These are phyloP conservation scores for Hanseniaspora jakobsenii DNA, from an alignment of 805 yeast species.

Conservation along the genomic window DNA sequence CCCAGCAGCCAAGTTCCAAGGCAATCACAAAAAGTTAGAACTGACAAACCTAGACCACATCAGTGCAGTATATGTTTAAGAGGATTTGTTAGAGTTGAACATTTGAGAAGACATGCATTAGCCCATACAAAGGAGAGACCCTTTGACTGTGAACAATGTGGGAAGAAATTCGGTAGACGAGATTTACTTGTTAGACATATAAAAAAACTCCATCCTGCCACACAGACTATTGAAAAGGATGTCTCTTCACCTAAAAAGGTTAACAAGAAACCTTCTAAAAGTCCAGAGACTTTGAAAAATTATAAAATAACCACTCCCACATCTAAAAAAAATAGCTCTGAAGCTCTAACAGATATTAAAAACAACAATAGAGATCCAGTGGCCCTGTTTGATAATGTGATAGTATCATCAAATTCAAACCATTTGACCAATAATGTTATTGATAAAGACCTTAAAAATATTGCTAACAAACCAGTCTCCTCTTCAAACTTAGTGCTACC, in stretches of 20 bases:
- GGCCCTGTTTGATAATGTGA: background rate
- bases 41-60: constrained; percentile 91
- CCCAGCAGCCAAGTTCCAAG: constrained; percentile 44
- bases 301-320: background rate
- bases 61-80: constrained; percentile 82
- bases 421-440: constrained; percentile 19
- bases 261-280: too few species aligned
- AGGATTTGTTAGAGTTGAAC: constrained; percentile 91
- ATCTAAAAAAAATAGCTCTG: too few species aligned
- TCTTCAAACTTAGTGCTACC: too few species aligned
- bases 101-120: constrained; percentile 83
- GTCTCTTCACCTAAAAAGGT: background rate
- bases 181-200: constrained; percentile 84
- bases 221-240: constrained; percentile 7
- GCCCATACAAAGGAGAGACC: constrained; percentile 95
- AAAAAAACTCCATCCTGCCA: constrained; percentile 68
- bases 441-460: constrained; percentile 2
- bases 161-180: constrained; percentile 86
- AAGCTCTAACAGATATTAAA: too few species aligned
- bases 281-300: too few species aligned
- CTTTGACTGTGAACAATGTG: constrained; percentile 91
- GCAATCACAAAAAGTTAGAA: constrained; percentile 69
- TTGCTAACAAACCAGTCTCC: too few species aligned
- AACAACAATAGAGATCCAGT: background rate
- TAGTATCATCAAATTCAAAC: constrained; percentile 23